phyloP scores from a whole-genome alignment of 2,329 filamentous ascomycete genomes.

The Escovopsis sp. region DNA sequence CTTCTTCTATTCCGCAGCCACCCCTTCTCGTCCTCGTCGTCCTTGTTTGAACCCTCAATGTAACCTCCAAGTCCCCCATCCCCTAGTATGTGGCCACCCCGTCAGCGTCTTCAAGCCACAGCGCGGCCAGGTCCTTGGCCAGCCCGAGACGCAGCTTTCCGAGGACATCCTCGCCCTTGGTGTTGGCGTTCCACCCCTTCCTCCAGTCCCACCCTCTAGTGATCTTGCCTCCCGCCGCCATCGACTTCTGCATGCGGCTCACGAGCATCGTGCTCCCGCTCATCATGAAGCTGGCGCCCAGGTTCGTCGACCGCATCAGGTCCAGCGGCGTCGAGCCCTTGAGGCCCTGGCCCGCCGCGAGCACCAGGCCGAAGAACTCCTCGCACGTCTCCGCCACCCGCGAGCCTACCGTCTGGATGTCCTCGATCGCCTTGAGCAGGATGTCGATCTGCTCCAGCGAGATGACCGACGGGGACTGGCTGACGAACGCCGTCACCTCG shows the following conservation, averaged over 20 bases:
- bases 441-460: slow-evolving; percentile 58
- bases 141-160: slow-evolving; percentile 56
- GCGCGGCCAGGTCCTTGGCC: slow-evolving; percentile 55
- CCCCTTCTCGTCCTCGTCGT: background rate
- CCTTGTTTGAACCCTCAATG: background rate
- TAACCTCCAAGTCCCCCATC: background rate
- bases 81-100: slow-evolving; percentile 28
- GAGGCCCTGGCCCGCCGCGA: slow-evolving; percentile 52
- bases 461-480: slow-evolving; percentile 38
- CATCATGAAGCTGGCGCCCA: slow-evolving; percentile 48
- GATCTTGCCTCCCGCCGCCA: slow-evolving; percentile 36
- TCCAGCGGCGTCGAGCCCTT: slow-evolving; percentile 50
- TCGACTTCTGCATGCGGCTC: slow-evolving; percentile 45
- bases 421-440: slow-evolving; percentile 64
- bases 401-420: slow-evolving; percentile 59
- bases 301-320: slow-evolving; percentile 40
- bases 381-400: slow-evolving; percentile 62
- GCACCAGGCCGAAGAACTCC: slow-evolving; percentile 62
- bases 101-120: slow-evolving; percentile 56
- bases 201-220: slow-evolving; percentile 67
- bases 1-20: background rate
- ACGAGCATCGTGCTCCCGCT: slow-evolving; percentile 60
- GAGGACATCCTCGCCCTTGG: slow-evolving; percentile 56
- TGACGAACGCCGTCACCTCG: slow-evolving; percentile 66
- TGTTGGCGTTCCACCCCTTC: slow-evolving; percentile 53